phyloP scores from a whole-genome alignment of 108 stramenopile species.

The Aurantiochytrium sp. region DNA sequence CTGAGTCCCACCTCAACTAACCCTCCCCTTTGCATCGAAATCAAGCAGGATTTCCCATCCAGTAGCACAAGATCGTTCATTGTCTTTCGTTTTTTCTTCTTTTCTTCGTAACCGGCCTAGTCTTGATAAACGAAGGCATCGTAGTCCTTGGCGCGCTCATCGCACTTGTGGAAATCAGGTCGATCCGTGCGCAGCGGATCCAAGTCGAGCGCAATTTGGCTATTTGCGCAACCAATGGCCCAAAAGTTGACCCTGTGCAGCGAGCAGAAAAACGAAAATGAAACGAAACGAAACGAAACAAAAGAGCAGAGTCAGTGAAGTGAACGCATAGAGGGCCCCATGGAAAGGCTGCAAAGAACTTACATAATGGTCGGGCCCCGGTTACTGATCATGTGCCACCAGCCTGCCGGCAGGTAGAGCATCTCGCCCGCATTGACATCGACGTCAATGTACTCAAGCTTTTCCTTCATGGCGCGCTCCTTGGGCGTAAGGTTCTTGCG shows the following conservation, averaged over 20 bases:
- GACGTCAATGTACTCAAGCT: not conserved
- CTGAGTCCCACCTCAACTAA: no score
- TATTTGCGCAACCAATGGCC: not conserved
- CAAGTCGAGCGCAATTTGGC: not conserved
- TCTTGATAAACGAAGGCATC: not conserved
- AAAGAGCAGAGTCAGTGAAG: not conserved
- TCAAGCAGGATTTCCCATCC: no score
- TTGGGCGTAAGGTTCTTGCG: not conserved
- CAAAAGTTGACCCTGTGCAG: not conserved
- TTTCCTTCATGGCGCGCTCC: not conserved
- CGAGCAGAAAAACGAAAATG: no score
- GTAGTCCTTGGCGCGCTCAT: not conserved
- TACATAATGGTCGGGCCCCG: not conserved
- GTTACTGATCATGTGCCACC: not conserved
- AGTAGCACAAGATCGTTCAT: no score
- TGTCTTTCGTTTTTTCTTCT: no score
- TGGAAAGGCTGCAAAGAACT: not conserved
- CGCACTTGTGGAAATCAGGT: not conserved
- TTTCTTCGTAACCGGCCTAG: no score
- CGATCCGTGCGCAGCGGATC: not conserved
- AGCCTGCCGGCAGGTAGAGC: constrained; percentile 15
- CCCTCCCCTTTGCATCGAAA: no score
- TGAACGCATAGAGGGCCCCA: not conserved
- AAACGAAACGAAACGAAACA: not conserved
- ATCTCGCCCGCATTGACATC: not conserved